Evolutionary conservation across 305 asterid species (phyloP).

Genomic region (Fraxinus latifolia): DNA sequence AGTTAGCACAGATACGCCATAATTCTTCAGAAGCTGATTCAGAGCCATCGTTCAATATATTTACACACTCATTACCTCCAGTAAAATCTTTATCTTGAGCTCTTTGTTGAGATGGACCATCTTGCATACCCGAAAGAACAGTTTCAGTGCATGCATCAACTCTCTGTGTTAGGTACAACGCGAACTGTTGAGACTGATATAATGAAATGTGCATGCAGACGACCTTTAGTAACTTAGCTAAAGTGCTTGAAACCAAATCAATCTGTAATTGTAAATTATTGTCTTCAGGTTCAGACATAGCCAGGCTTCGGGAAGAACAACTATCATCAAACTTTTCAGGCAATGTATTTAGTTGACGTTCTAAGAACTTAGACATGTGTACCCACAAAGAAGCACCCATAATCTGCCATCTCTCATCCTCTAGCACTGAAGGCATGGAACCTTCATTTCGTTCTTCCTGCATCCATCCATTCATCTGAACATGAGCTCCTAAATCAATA

Average conservation of each 20-base stretch:
- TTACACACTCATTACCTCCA: conserved; percentile 32
- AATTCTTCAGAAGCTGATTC: conserved; percentile 52
- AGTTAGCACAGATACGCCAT: conserved; percentile 52
- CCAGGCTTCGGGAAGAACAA: conserved; percentile 30
- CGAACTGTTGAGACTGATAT: conserved; percentile 65
- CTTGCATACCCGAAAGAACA: conserved; percentile 41
- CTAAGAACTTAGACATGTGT: conserved; percentile 50
- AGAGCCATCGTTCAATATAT: conserved; percentile 34
- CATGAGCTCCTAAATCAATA: conserved; percentile 38
- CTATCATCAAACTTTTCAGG: conserved; percentile 36
- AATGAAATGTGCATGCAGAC: conserved; percentile 49
- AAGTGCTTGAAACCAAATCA: conserved; percentile 37
- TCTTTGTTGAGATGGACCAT: conserved; percentile 36
- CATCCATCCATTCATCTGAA: conserved; percentile 29
- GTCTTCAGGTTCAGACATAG: conserved; percentile 31
- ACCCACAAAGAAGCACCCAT: conserved; percentile 68
- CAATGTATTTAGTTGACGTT: conserved; percentile 50
- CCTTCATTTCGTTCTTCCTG: conserved; percentile 43
- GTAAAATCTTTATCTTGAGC: conserved; percentile 25
- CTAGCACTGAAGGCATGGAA: conserved; percentile 33
- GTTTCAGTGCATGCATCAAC: conserved; percentile 41
- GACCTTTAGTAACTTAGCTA: conserved; percentile 45
- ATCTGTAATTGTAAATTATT: conserved; percentile 33
- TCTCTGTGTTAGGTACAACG: conserved; percentile 54
- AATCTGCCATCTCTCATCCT: conserved; percentile 51